Evolutionary conservation across 306 rosid genomes (phyloP).

Genomic region (Astragalus glycyphyllos): DNA sequence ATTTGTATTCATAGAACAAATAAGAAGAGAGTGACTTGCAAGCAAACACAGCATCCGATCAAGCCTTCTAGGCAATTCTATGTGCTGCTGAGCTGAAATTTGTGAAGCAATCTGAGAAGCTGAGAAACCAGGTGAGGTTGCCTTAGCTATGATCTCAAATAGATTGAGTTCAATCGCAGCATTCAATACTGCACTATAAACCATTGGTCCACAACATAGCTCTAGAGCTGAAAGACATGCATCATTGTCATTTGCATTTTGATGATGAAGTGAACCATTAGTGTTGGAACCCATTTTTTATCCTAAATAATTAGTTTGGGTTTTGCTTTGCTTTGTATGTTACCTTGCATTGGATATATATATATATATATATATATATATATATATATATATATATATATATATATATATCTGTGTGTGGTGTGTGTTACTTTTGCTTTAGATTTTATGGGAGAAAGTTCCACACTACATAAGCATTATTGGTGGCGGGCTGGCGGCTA

Average conservation of each 20-base stretch:
- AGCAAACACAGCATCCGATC: conserved; percentile 44
- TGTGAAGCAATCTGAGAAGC: conserved; percentile 40
- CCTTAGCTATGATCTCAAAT: conserved; percentile 39
- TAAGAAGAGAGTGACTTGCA: conserved; percentile 40
- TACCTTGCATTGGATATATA: too few relatives aligned
- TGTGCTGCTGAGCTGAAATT: conserved; percentile 2
- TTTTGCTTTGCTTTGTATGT: too few relatives aligned
- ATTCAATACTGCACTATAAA: conserved; percentile 23
- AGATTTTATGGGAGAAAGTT: too few relatives aligned
- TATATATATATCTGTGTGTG: too few relatives aligned
- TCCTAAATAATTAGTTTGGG: not conserved
- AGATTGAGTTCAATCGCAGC: conserved; percentile 37
- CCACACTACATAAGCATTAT: too few relatives aligned
- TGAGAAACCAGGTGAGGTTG: conserved; percentile 21
- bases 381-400: too few relatives aligned
- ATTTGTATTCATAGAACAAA: conserved; percentile 12
- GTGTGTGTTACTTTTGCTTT: too few relatives aligned
- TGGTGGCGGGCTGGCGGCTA: too few relatives aligned
- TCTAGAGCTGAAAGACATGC: conserved; percentile 37
- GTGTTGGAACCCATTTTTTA: not conserved
- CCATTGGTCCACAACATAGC: conserved; percentile 9
- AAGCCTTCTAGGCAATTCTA: conserved; percentile 19
- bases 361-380: too few relatives aligned
- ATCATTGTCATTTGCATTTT: not conserved
- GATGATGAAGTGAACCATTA: not conserved